Evolutionary conservation across 148 eudicot species (phyloP).

Genomic region (Spergularia marina): DNA sequence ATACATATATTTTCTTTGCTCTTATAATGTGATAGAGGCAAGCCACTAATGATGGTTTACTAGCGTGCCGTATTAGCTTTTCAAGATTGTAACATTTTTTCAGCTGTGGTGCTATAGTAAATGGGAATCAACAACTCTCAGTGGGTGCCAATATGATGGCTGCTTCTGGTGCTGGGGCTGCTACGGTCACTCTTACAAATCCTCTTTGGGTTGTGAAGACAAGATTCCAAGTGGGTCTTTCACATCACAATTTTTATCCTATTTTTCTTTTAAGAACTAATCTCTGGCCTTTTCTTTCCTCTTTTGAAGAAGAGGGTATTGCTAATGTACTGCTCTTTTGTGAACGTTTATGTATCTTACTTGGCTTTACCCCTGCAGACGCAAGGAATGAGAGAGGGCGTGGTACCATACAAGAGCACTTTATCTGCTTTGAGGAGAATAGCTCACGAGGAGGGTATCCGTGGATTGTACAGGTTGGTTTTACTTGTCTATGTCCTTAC

Average conservation of each 20-base stretch:
- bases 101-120: slow-evolving; percentile 41
- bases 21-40: background rate
- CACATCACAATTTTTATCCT: background rate
- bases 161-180: slow-evolving; percentile 98
- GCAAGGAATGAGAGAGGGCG: slow-evolving; percentile 75
- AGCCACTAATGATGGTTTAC: background rate
- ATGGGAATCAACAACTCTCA: slow-evolving; percentile 73
- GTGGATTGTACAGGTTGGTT: slow-evolving; percentile 85
- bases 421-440: slow-evolving; percentile 76
- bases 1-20: background rate
- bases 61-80: slow-evolving; percentile 9
- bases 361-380: slow-evolving; percentile 47
- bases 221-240: slow-evolving; percentile 68
- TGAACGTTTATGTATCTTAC: background rate
- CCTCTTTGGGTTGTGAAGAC: slow-evolving; percentile 99
- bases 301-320: background rate
- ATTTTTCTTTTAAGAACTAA: background rate
- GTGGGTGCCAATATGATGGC: slow-evolving; percentile 93
- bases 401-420: slow-evolving; percentile 73
- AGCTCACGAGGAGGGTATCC: slow-evolving; percentile 85
- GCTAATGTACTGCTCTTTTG: background rate
- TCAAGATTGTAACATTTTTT: slow-evolving; percentile 27
- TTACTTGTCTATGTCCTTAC: slow-evolving; percentile 5
- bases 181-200: slow-evolving; percentile 79
- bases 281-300: background rate